Evolutionary conservation across 495 filamentous ascomycete genomes (phyloP).

Genomic region (Penicillium daleae): DNA sequence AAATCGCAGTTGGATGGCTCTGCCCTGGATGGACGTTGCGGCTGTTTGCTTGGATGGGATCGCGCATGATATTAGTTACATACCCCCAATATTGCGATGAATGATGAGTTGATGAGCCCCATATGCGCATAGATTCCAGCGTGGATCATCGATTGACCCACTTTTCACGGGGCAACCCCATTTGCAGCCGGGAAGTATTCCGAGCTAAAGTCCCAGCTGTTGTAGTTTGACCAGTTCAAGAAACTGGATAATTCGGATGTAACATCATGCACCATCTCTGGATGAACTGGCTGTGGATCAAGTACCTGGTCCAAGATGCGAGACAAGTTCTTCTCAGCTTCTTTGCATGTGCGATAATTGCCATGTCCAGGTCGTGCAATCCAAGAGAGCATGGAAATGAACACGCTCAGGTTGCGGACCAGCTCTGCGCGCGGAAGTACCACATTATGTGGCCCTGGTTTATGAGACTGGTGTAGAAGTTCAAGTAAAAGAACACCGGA

Average conservation of each 20-base stretch:
- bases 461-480: conserved; percentile 59
- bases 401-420: conserved; percentile 66
- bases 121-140: not conserved
- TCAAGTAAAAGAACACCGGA: conserved; percentile 66
- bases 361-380: conserved; percentile 55
- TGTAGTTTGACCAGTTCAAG: conserved; percentile 45
- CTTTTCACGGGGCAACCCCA: conserved; percentile 27
- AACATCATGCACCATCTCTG: conserved; percentile 37
- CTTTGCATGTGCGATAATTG: conserved; percentile 56
- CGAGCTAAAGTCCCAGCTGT: conserved; percentile 41
- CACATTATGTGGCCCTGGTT: conserved; percentile 35
- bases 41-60: not conserved
- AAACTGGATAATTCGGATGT: conserved; percentile 41
- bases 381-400: conserved; percentile 61
- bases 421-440: conserved; percentile 60
- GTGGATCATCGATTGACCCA: not conserved
- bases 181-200: conserved; percentile 35
- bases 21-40: not conserved
- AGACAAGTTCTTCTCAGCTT: conserved; percentile 48
- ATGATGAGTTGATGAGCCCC: conserved; percentile 7
- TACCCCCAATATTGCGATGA: conserved; percentile 2
- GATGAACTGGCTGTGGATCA: conserved; percentile 41
- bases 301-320: conserved; percentile 48
- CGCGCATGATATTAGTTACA: not conserved
- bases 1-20: not conserved